Evolutionary conservation across 257 asterid species (phyloP), one percentile per base, ranked within the genome.

Genomic region (Apocynum venetum): DNA sequence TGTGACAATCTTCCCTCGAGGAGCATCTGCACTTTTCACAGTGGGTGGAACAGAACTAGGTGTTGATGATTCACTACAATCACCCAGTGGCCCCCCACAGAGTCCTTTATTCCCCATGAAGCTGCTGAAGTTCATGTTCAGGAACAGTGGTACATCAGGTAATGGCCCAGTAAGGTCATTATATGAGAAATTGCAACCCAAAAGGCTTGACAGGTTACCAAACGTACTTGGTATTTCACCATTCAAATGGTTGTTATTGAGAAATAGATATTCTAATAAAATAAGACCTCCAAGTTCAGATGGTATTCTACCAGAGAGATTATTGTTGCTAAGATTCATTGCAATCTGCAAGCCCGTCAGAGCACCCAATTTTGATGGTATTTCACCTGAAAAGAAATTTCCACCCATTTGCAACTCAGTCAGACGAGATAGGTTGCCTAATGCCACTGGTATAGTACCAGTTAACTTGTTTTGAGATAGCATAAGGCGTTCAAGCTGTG

Each of bases 401-500:
- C 92, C 93, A 53, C 97, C 98, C 93, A 94, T 92, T 78, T 91
- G 98, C 77, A 94, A 88, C 76, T 92, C 98, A 9, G 92, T 94
- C 88, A 94, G 80, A 80, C 86, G 98, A 47, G 97, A 85, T n/a
- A 94, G 88, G 25, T 88, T 87, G 31, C 97, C 98, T 72, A 94
- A 64, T 69, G 89, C 97, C 43, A 84, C 85, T 6, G 98, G 98
- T 64, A 94, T 91, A 36, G 72, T 75, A 51, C 98, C 96, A 2
- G 95, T 86, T 44, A 94, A 80, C 86, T 73, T 81, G 75, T 94
- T 94, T 55, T 89, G 89, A 0, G 98, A 94, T 51, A 94, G 77
- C 56, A 89, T 91, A 2, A 94, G 93, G 20, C 78, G 94, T 75
- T 94, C 98, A 60, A 94, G 97, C 83, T 87, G 86, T 20, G 89